Evolutionary conservation across 306 rosid genomes (phyloP), one percentile per base, ranked within the genome.

Genomic region (Sicyos edulis): DNA sequence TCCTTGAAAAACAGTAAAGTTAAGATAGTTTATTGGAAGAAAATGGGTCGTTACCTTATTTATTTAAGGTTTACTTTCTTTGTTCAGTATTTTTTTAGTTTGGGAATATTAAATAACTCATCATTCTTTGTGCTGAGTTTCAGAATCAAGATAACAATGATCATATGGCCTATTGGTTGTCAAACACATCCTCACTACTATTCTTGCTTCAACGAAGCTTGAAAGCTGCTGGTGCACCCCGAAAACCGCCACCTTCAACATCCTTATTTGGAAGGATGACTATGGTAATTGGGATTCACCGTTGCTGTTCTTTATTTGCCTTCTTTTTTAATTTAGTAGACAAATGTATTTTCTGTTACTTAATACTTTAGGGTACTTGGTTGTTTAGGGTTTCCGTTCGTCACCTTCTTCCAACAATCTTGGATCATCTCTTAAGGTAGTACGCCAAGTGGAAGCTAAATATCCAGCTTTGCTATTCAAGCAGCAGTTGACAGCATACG

Each of bases 401-500:
- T 90, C 99, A 74, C 96, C 97, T 79, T 95, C 99, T 71, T 91
- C 96, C 74, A 82, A 85, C 73, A 84, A 67, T 79, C 95, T 95
- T 79, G 80, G 83, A 45, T 80, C 95, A 45, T 74, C 87, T 51
- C 67, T 79, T 34, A 96, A 95, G 14, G 85, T 89, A 54, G 86
- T 91, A 16, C 91, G 95, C 72, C 91, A 91, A 79, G 97, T 95
- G 50, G 99, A 95, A 71, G 99, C 97, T 44, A 95, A 95, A 77
- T 91, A 95, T 78, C 99, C 99, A 40, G 99, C 99, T 73, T 95
- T 95, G 81, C 90, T 95, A 74, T 95, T 95, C 86, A 95, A 91
- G 91, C 99, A 95, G 86, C 99, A 95, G 86, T 95, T 95, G 78
- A 95, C 97, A 32, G 99, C 99, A 74, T 95, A 89, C 80, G 99